Percentiles rank a stretch among this genome's conserved stretches.
Conservation (phyloP, 805 yeast species). For the Barnettozyma sucrosica region DNA sequence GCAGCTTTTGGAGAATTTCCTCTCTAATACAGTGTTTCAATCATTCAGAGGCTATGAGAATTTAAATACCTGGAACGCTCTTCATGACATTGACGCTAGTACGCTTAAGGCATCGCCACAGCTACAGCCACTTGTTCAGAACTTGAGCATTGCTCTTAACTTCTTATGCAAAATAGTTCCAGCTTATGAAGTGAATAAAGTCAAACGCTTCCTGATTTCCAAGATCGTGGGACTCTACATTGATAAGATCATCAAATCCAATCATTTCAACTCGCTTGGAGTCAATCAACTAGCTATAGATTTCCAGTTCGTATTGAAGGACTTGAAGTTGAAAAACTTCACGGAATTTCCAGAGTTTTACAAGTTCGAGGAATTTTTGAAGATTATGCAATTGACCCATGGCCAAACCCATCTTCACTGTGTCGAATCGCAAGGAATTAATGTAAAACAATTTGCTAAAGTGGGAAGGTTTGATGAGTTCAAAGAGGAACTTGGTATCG, state of each 20-base stretch:
- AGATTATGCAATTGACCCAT: slow-evolving; percentile 27
- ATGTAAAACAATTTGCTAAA: slow-evolving; percentile 26
- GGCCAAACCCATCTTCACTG: slow-evolving; percentile 14
- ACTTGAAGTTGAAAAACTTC: not conserved
- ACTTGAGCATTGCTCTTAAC: slow-evolving; percentile 20
- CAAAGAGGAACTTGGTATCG: slow-evolving; percentile 18
- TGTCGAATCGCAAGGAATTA: slow-evolving; percentile 11
- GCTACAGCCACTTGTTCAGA: slow-evolving; percentile 21
- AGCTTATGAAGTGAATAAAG: slow-evolving; percentile 12
- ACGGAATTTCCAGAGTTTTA: slow-evolving; percentile 2
- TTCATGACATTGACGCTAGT: not conserved
- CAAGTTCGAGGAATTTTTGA: slow-evolving; percentile 12
- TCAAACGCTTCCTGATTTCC: slow-evolving; percentile 25
- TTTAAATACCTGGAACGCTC: slow-evolving; percentile 28
- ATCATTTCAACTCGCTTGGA: slow-evolving; percentile 31
- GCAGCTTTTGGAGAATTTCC: slow-evolving; percentile 27
- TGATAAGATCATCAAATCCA: slow-evolving; percentile 32
- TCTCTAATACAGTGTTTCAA: slow-evolving; percentile 25
- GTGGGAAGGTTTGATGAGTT: slow-evolving; percentile 25
- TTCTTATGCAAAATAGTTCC: slow-evolving; percentile 17
- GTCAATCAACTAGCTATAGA: slow-evolving; percentile 30
- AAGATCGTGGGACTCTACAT: slow-evolving; percentile 28
- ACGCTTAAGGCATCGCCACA: slow-evolving; percentile 23
- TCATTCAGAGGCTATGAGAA: slow-evolving; percentile 29
- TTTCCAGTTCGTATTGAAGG: slow-evolving; percentile 12